Base-by-base conservation (phyloP, 805 yeast genomes). In the Myxozyma udenii region DNA sequence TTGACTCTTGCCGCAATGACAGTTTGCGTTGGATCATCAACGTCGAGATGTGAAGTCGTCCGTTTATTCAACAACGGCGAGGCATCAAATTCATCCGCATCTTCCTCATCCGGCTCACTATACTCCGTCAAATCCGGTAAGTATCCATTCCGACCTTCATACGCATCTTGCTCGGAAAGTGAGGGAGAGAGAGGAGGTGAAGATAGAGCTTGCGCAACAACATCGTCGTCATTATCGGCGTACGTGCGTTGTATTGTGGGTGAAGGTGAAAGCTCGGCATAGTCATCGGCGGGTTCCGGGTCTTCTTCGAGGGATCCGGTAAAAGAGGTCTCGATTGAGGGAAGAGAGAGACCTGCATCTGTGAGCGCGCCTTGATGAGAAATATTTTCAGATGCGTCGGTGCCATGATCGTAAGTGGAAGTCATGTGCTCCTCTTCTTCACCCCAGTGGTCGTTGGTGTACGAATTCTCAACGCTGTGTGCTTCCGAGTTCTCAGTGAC, bases 291-390 rank as follows among this genome's bases (percentile, higher is more conserved):
- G 12, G 9, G 33, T 9, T 9, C 33, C 33, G 33, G 14, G 33
- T 28, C 33, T 28, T 28, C 33, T n/a, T 35, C 25, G 18, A 53
- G 44, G 14, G 57, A 53, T 3, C 50, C 57, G 7, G 50, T 24
- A 33, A 53, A 50, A 16, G 58, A 53, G 4, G 51, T 30, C 37
- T 53, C 58, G 41, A 53, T 58, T 14, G 58, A 50, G 32, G 58
- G 58, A 2, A 53, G 32, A 4, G 57, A 51, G 3, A 46, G 33
- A 9, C 33, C 33, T 9, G 9, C 14, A 28, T 28, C 33, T 9
- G 33, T 28, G 14, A 28, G 12, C 33, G 14, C 14, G 9, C 33
- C 33, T n/a, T n/a, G n/a, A n/a, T n/a, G n/a, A n/a, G n/a, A n/a
- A n/a, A n/a, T n/a, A n/a, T n/a, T n/a, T n/a, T n/a, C n/a, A n/a